Evolutionary conservation across 768 basidiomycete genomes (phyloP), one percentile per base, ranked within the genome.

Genomic region (Gloeostereum incarnatum): DNA sequence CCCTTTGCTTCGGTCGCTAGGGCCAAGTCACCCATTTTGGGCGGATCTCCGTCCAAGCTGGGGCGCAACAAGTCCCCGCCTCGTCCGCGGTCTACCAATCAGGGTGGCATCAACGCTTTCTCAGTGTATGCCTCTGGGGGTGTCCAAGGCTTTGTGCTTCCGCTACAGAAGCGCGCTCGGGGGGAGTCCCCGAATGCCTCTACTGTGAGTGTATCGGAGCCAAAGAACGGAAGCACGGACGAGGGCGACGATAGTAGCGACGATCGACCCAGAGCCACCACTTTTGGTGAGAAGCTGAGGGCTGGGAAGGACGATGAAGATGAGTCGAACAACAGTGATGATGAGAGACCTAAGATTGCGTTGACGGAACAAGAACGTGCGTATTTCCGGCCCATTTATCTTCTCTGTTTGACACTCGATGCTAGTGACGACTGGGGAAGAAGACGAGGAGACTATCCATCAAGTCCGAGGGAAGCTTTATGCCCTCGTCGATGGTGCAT

Each of bases 381-480:
- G 72, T 58, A 1, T 21, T 31, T 14, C 24, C 31, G 21, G 10
- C 23, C 38, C 16, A 36, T 41, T 41, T 7, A 38, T 35, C 14
- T 36, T 13, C 38, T 32, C 26, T 21, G 29, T 19, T 40, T 16
- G 9, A 32, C 16, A 14, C 16, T 18, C 11, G 14, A 19, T 33
- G 16, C 22, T 33, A 85, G 83, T 82, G 25, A 56, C 68, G 31
- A 89, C 86, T 2, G 86, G 86, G 6, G 86, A 89, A 57, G 86
- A 89, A 54, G 82, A 85, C 16, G 86, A 89, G 49, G 72, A 81
- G 39, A 85, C 81, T 5, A 57, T 86, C 34, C 73, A 76, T 55
- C 81, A 83, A 59, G 78, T 81, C 13, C 74, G 86, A 40, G 84
- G 81, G 35, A 89, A 89, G 59, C 58, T 89, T 16, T 88, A 73